Conservation (phyloP, 176 grass and related monocot genomes). For the Eleusine indica region DNA sequence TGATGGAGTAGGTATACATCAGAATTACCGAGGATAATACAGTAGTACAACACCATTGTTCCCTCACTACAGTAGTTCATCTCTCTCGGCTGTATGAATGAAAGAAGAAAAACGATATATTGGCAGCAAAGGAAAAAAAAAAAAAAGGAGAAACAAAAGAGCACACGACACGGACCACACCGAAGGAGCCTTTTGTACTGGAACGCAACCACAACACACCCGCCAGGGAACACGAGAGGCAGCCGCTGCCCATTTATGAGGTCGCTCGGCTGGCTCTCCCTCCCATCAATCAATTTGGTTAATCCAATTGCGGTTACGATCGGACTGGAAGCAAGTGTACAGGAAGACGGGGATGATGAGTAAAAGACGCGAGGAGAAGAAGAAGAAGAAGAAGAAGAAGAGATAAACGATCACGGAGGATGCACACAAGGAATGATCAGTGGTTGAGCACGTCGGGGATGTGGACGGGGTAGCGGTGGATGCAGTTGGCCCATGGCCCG, state of each 20-base stretch:
- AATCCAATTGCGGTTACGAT: background rate
- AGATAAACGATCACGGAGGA: too few species aligned
- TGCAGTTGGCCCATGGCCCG: slow-evolving; percentile 55
- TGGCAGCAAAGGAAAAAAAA: background rate
- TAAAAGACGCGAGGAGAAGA: background rate
- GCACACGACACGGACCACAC: slow-evolving; percentile 7
- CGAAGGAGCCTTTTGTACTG: background rate
- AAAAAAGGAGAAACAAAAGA: background rate
- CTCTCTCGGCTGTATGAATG: background rate
- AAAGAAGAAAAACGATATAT: background rate
- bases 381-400: background rate
- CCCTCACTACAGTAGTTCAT: background rate
- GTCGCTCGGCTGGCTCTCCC: background rate
- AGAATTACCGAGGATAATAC: background rate
- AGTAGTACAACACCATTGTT: background rate
- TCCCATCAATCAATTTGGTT: background rate
- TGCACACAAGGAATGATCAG: background rate
- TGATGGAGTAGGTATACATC: background rate
- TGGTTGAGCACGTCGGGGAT: slow-evolving; percentile 68
- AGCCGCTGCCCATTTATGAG: slow-evolving; percentile 2
- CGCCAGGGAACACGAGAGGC: background rate
- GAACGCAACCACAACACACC: background rate
- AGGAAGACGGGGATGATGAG: too few species aligned
- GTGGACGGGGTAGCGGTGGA: slow-evolving; percentile 55
- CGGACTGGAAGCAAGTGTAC: background rate